Evolutionary conservation across 306 rosid genomes (phyloP), one percentile per base, ranked within the genome.

Genomic region (Cicer pinnatifidum): DNA sequence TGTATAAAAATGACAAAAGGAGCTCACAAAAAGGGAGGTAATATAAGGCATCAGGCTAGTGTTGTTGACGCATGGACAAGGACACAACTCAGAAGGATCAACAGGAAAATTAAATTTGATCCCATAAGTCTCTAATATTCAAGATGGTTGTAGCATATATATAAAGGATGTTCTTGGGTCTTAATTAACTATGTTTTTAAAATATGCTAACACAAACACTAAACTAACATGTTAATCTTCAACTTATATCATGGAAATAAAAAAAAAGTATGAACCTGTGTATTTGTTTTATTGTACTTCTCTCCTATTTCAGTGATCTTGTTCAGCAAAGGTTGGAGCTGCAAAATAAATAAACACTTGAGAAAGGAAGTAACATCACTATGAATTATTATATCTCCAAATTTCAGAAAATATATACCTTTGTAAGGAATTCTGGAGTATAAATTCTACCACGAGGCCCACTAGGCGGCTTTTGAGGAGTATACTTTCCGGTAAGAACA

Each of bases 241-340:
- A 66, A 35, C 43, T 61, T 59, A 72, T 76, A 15, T 16, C 38
- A 57, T 48, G 10, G n/a, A 73, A 62, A 60, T 40, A 54, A 76
- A 45, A 79, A 73, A 62, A 40, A 43, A 28, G 70, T 38, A 60
- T 48, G 71, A 39, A 91, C 98, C 96, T 94, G 96, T 61, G 99
- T 87, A 8, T 64, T 1, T 63, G 84, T 75, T 70, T 76, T 81
- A 12, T 76, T 67, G 44, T 81, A 75, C 80, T 82, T 87, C 15
- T 79, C 85, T 73, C 97, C 99, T 9, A 91, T 84, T 60, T 82
- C 90, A 6, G 65, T 17, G 46, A 94, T 86, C 80, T 80, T 84
- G 80, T 79, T 91, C 70, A 91, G 84, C 75, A 94, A 72, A 69
- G 99, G 97, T 86, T 87, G 91, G 75, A 94, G 91, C 96, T 94